Evolutionary conservation across 2,329 filamentous ascomycete species (phyloP).

Genomic region (Magnaporthiopsis incrustans): DNA sequence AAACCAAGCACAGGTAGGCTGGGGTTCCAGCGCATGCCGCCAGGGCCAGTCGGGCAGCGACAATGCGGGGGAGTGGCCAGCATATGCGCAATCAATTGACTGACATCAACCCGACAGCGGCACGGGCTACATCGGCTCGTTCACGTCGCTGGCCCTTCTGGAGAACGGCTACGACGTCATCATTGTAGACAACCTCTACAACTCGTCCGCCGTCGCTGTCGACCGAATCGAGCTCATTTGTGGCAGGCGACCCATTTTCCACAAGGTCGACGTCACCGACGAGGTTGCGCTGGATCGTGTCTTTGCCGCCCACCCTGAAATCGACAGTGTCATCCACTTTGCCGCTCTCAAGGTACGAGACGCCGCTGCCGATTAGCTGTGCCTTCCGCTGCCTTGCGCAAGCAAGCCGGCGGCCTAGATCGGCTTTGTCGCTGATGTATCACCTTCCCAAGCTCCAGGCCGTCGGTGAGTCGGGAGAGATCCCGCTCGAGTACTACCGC

Average conservation of each 20-base stretch:
- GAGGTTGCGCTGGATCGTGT: conserved; percentile 76
- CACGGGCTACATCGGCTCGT: conserved; percentile 98
- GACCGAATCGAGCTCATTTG: conserved; percentile 92
- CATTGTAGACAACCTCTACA: conserved; percentile 94
- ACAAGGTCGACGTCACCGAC: conserved; percentile 82
- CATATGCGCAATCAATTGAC: neutral
- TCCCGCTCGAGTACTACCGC: conserved; percentile 93
- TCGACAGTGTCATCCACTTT: conserved; percentile 98
- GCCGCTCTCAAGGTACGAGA: conserved; percentile 81
- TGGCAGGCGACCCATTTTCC: conserved; percentile 79
- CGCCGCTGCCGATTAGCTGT: conserved; percentile 10
- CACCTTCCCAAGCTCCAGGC: conserved; percentile 47
- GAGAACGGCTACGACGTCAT: conserved; percentile 94
- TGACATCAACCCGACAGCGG: conserved; percentile 54
- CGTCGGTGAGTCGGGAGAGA: conserved; percentile 89
- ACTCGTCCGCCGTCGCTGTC: conserved; percentile 83
- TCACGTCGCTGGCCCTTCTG: conserved; percentile 86
- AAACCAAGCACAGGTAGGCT: neutral
- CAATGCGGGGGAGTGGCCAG: neutral
- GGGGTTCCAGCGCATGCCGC: neutral
- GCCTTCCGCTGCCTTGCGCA: neutral
- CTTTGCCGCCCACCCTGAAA: conserved; percentile 81
- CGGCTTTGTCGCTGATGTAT: conserved; percentile 4
- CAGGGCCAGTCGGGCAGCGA: neutral
- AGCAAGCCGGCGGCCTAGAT: neutral